Base-by-base conservation (phyloP, 768 basidiomycete genomes). In the Russula brevipes region DNA sequence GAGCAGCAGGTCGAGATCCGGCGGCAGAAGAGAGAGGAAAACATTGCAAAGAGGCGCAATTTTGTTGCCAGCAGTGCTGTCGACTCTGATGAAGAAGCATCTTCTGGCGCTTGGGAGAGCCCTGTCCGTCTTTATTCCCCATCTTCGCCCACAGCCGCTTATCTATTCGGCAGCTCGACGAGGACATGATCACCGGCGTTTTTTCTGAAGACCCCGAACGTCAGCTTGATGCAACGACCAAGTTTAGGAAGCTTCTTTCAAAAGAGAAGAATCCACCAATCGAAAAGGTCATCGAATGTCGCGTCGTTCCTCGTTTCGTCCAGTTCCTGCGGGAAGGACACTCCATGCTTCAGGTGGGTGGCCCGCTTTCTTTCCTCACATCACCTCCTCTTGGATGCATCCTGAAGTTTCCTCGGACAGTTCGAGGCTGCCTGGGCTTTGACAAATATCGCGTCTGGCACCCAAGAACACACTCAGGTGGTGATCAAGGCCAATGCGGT, bases 241-340 rank as follows among this genome's bases (percentile, higher is more conserved):
- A 91, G 78, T 98, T 98, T 82, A 88, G 97, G 71, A 99, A 98
- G 78, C 83, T 99, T 45, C 85, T 99, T 67, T 98, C 95, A 69
- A 99, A 99, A 79, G 97, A 99, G 80, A 96, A 95, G 81, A 99
- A 98, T 74, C 97, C 97, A 52, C 97, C 96, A 19, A 99, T 99
- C 73, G 97, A 99, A 75, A 86, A 88, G 74, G 97, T 99, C 69
- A 98, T 96, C 74, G 92, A 94, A 70, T 97, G 94, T 75, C 91
- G 93, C 61, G 97, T 99, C 46, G 93, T 99, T 44, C 90, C 93
- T 64, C 91, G 96, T 63, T 98, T 99, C 69, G 97, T 99, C 50
- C 87, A 97, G 75, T 98, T 99, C 77, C 79, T 99, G 68, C 82
- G 84, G 69, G 82, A 77, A 44, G 88, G 88, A 41, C 84, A 88